phyloP scores from a whole-genome alignment of 2,329 filamentous ascomycete genomes.

The Didymella exigua region DNA sequence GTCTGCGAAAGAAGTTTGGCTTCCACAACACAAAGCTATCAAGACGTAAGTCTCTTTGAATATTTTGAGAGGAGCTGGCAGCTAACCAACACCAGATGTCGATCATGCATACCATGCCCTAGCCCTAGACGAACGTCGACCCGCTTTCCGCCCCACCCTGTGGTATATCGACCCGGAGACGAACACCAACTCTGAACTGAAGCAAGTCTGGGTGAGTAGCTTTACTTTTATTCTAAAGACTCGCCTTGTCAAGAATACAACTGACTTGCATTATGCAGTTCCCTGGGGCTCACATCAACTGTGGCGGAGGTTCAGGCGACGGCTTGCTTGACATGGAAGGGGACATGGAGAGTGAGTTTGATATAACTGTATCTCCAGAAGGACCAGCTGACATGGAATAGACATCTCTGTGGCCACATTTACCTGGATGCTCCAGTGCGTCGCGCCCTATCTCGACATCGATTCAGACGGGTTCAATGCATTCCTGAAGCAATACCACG shows the following conservation, averaged over 20 bases:
- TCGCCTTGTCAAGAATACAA: neutral
- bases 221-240: too few relatives aligned
- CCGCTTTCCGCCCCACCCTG: constrained; percentile 59
- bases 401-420: constrained; percentile 56
- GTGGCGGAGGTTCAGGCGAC: constrained; percentile 54
- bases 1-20: constrained; percentile 31
- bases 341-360: constrained; percentile 40
- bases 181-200: constrained; percentile 48
- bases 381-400: neutral
- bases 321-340: constrained; percentile 38
- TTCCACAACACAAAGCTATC: constrained; percentile 46
- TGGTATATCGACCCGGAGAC: constrained; percentile 53
- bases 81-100: constrained; percentile 46
- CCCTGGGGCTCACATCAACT: constrained; percentile 59
- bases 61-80: rapidly evolving
- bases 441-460: constrained; percentile 55
- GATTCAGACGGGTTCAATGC: constrained; percentile 51
- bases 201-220: constrained; percentile 55
- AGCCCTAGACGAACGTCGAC: constrained; percentile 59
- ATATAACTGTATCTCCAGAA: too few relatives aligned
- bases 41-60: constrained; percentile 31
- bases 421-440: constrained; percentile 62
- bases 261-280: constrained; percentile 32
- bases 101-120: constrained; percentile 62
- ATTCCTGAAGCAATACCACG: constrained; percentile 48